phyloP scores from a whole-genome alignment of 2,329 filamentous ascomycete genomes.

The Salinomyces thailandicus region DNA sequence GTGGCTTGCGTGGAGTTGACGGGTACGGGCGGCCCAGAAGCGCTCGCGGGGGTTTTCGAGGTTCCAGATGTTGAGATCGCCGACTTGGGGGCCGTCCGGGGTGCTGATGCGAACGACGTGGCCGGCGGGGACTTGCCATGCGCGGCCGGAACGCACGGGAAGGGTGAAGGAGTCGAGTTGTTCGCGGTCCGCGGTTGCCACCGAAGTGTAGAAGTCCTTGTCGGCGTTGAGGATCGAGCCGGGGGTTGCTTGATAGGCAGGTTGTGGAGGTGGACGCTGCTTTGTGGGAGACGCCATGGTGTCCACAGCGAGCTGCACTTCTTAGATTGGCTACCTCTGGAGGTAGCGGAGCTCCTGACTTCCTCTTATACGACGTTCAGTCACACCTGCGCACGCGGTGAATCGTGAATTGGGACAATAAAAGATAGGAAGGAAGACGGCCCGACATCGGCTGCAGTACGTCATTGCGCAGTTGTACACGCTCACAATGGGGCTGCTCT shows the following conservation, averaged over 20 bases:
- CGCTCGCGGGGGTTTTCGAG: conserved; percentile 63
- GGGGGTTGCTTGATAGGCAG: conserved; percentile 23
- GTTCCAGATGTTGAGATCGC: conserved; percentile 77
- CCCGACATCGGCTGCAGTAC: neutral
- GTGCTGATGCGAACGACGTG: conserved; percentile 64
- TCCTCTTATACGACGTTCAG: too few relatives aligned
- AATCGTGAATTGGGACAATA: neutral
- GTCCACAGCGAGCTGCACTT: too few relatives aligned
- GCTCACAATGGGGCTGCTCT: too few relatives aligned
- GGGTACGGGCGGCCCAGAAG: conserved; percentile 72
- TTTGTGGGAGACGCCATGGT: conserved; percentile 4
- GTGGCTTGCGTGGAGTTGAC: conserved; percentile 68
- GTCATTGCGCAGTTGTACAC: too few relatives aligned
- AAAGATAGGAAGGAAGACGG: neutral
- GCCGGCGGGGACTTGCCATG: conserved; percentile 60
- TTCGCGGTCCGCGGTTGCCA: conserved; percentile 16
- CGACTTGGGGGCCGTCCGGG: conserved; percentile 67
- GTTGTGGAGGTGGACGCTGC: conserved; percentile 14
- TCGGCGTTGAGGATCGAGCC: conserved; percentile 22
- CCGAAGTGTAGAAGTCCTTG: conserved; percentile 18
- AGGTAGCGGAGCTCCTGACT: too few relatives aligned
- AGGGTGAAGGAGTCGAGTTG: conserved; percentile 36
- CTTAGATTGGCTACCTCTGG: too few relatives aligned
- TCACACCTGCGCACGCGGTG: too few relatives aligned
- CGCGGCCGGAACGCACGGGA: conserved; percentile 61